phyloP scores from a whole-genome alignment of 2,329 filamentous ascomycete genomes.

The Atkinsonella hypoxylon region DNA sequence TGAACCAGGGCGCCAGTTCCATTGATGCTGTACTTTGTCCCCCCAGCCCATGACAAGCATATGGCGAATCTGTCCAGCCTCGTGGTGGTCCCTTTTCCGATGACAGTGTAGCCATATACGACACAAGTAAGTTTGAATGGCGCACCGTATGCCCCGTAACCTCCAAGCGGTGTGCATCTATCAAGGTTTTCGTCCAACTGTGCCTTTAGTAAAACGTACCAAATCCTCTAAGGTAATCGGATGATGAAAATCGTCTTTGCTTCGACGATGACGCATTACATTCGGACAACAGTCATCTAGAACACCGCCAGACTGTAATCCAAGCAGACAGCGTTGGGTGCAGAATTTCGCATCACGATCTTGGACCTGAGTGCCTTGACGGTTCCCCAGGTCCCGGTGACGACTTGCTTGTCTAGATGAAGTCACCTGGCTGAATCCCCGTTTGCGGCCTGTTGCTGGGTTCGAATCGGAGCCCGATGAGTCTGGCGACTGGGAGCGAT shows the following conservation, averaged over 20 bases:
- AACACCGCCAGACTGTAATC: not conserved
- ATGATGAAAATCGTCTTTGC: not conserved
- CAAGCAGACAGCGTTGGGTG: not conserved
- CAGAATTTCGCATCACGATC: not conserved
- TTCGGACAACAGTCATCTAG: constrained; percentile 3
- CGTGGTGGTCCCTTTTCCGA: constrained; percentile 5
- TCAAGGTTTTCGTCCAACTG: constrained; percentile 3
- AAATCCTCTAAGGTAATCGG: not conserved
- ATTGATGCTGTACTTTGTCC: not conserved
- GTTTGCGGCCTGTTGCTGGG: not conserved
- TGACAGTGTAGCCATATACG: constrained; percentile 4
- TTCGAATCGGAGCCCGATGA: not conserved
- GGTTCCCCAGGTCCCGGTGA: not conserved
- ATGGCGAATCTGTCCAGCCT: constrained; percentile 1
- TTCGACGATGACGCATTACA: not conserved
- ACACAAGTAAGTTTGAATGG: constrained; percentile 4
- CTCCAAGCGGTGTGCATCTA: constrained; percentile 3
- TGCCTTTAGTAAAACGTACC: not conserved
- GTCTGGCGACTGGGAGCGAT: not conserved
- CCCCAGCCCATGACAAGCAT: constrained; percentile 5
- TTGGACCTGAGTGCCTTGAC: too few species aligned
- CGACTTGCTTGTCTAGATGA: not conserved
- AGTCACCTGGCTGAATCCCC: not conserved
- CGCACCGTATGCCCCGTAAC: constrained; percentile 1
- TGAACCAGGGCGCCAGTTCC: too few species aligned